Conservation (phyloP, 495 filamentous ascomycete genomes). For the Penicillium crystallinum region DNA sequence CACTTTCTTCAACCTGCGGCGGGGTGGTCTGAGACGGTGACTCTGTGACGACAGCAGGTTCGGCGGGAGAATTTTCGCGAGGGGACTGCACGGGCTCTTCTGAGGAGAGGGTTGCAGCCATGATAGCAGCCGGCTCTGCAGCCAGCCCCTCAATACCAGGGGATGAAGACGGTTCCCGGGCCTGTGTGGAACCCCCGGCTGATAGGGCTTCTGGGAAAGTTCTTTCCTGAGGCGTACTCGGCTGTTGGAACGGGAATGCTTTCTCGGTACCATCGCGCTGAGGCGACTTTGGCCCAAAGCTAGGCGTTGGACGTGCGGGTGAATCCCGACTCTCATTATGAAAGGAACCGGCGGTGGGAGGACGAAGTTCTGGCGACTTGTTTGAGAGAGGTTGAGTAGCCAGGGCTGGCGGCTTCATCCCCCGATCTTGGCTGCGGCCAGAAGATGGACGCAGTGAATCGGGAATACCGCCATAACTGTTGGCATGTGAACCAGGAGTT, state of each 20-base stretch:
- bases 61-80: neutral
- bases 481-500: constrained; percentile 12
- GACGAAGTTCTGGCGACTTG: constrained; percentile 24
- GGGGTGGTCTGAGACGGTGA: neutral
- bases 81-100: neutral
- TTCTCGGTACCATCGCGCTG: constrained; percentile 23
- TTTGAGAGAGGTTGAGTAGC: constrained; percentile 13
- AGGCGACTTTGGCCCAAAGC: constrained; percentile 21
- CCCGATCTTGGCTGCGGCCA: constrained; percentile 25
- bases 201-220: neutral
- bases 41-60: neutral
- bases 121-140: constrained; percentile 13
- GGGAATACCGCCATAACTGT: constrained; percentile 11
- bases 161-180: neutral
- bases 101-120: constrained; percentile 8
- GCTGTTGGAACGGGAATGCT: constrained; percentile 9
- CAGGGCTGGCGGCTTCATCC: constrained; percentile 12
- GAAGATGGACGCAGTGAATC: constrained; percentile 24
- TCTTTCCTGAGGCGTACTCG: constrained; percentile 12
- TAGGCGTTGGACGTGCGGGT: constrained; percentile 19
- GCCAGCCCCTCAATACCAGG: constrained; percentile 4
- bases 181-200: neutral
- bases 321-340: constrained; percentile 20
- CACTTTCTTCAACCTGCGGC: constrained; percentile 40
- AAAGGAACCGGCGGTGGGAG: constrained; percentile 26